A percentile compares a stretch with the other conserved stretches of the same genome.
Conservation (phyloP, 108 stramenopile genomes). For the Pelagomonas calceolata region DNA sequence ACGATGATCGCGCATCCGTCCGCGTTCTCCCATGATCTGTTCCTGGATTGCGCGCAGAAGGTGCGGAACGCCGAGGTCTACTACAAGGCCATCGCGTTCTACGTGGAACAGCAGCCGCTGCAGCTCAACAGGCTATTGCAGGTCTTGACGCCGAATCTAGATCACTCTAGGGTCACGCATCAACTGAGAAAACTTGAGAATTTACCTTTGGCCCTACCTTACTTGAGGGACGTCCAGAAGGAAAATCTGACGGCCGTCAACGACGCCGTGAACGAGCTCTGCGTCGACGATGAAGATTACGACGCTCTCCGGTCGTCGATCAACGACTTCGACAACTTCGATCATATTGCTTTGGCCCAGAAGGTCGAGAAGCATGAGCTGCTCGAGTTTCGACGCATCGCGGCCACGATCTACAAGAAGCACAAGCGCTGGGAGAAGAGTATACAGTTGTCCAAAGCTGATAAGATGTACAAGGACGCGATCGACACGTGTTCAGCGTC, state of each 20-base stretch:
- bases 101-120: conserved; percentile 74
- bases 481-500: conserved; percentile 96
- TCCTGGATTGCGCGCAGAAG: conserved; percentile 87
- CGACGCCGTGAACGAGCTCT: conserved; percentile 94
- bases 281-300: conserved; percentile 96
- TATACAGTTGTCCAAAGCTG: conserved; percentile 89
- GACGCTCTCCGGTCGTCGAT: conserved; percentile 82
- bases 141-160: conserved; percentile 80
- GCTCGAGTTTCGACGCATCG: conserved; percentile 97
- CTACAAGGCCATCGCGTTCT: conserved; percentile 95
- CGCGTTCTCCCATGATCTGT: conserved; percentile 88
- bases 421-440: conserved; percentile 93
- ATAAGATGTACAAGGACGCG: conserved; percentile 98
- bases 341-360: conserved; percentile 92
- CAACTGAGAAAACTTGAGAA: conserved; percentile 86
- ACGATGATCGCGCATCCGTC: conserved; percentile 91
- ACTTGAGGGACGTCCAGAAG: conserved; percentile 93
- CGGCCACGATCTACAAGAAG: conserved; percentile 93
- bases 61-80: conserved; percentile 93
- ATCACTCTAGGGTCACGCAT: conserved; percentile 95
- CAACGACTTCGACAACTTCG: conserved; percentile 98
- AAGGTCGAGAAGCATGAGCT: conserved; percentile 94
- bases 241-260: conserved; percentile 92
- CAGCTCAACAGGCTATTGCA: conserved; percentile 84
- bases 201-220: conserved; percentile 77